Conservation (phyloP, 129 eudicot species). For the Lactuca saligna region DNA sequence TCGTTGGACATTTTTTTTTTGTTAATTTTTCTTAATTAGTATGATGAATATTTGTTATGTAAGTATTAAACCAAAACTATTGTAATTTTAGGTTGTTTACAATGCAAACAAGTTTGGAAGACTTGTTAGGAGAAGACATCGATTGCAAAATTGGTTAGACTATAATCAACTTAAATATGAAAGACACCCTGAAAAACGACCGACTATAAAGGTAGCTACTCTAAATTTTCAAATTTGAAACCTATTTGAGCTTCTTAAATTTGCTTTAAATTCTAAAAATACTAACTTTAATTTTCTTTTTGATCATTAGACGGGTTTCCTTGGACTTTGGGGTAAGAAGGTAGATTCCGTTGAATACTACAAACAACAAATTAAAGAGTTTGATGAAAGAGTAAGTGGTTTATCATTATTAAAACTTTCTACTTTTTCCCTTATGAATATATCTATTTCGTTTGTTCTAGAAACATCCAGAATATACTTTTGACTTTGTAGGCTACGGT, state of each 20-base stretch:
- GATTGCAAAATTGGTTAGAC: conserved; percentile 92
- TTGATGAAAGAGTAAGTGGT: conserved; percentile 69
- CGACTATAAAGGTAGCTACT: conserved; percentile 58
- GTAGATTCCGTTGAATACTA: conserved; percentile 90
- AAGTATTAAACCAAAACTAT: conserved; percentile 15
- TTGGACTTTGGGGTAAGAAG: conserved; percentile 86
- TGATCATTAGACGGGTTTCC: conserved; percentile 69
- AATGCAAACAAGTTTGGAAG: conserved; percentile 86
- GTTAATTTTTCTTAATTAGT: not conserved
- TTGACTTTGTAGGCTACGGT: not conserved
- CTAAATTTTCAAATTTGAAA: conserved; percentile 6
- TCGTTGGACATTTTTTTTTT: not conserved
- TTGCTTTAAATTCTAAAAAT: not conserved
- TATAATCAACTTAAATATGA: conserved; percentile 82
- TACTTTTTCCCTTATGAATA: not conserved
- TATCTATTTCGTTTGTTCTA: not conserved
- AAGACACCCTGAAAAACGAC: conserved; percentile 77
- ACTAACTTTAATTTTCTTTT: conserved; percentile 2
- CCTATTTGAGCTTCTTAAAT: not conserved
- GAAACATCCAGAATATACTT: not conserved
- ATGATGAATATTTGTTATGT: not conserved
- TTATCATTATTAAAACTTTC: not conserved
- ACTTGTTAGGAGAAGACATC: conserved; percentile 70
- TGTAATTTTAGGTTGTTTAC: conserved; percentile 73
- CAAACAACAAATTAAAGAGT: conserved; percentile 49